Base-by-base conservation (phyloP, 192 early-diverging fungal species). In the Ambispora gerdemannii region DNA sequence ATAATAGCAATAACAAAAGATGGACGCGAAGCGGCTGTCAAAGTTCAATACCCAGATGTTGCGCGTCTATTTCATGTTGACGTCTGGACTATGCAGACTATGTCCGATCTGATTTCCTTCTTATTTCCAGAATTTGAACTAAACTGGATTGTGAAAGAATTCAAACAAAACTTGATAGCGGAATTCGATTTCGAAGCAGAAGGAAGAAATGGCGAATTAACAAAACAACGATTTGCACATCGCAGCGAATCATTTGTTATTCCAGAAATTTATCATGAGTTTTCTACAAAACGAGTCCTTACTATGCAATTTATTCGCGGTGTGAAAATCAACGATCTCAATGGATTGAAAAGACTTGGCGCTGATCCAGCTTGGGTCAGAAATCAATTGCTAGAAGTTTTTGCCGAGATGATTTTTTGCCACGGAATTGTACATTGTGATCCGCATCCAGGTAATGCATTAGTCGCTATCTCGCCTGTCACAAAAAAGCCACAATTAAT, bases 231-330 rank as follows among this genome's bases (percentile, higher is more conserved):
- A 49, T 84, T 84, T 71, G 70, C 68, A 47, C 78, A 80, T 58
- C 67, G 78, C 24, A 62, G 55, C 15, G 67, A 75, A 19, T 61
- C 61, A 24, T 78, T 84, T 60, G 70, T 74, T 50, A 75, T 82
- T 0, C 82, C 82, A 17, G 74, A 78, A 50, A 78, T 84, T 11
- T 76, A 75, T 60, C 81, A 80, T 78, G 74, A 77, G 17, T 63
- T 81, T 0, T 80, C 80, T 0, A 69, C 80, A 2, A 77, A 74
- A 72, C 71, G 77, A 49, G 72, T 84, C 17, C 50, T 84, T 28
- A 81, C 80, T 10, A 84, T 84, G 82, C 80, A 84, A 68, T 84
- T 76, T 50, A 78, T 84, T 43, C 62, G 80, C 17, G 82, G 82
- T 47, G 71, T 81, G 52, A 81, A 81, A 50, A 75, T 84, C 52